A percentile compares a stretch with the other conserved stretches of the same genome.
Conservation (phyloP, 768 basidiomycete genomes). For the Pleurotus cornucopiae region DNA sequence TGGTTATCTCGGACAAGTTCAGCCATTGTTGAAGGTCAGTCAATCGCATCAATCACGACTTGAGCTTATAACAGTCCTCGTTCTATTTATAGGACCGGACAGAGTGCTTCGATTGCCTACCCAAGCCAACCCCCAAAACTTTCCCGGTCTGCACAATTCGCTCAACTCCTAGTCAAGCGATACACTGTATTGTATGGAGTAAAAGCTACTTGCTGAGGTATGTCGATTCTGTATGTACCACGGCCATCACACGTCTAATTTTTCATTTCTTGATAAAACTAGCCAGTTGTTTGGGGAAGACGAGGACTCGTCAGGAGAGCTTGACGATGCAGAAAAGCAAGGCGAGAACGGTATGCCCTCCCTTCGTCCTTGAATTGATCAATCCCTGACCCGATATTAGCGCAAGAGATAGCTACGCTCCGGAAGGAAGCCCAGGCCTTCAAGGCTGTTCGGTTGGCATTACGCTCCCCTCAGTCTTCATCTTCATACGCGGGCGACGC, state of each 20-base stretch:
- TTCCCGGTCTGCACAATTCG: constrained; percentile 98
- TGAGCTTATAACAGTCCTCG: no score
- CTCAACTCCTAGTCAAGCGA: constrained; percentile 93
- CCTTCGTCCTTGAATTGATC: not conserved
- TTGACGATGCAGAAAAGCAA: constrained; percentile 88
- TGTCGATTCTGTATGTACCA: not conserved
- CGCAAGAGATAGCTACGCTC: constrained; percentile 84
- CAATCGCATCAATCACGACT: no score
- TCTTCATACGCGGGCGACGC: constrained; percentile 35
- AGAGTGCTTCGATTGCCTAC: constrained; percentile 96
- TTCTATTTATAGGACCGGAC: constrained; percentile 58
- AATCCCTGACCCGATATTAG: constrained; percentile 32
- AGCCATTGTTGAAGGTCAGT: constrained; percentile 80
- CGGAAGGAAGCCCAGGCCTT: constrained; percentile 90
- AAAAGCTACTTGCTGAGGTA: constrained; percentile 94
- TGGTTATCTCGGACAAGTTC: constrained; percentile 95
- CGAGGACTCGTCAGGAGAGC: constrained; percentile 72
- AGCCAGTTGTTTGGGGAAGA: constrained; percentile 96
- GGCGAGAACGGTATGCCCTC: constrained; percentile 80
- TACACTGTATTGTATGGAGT: constrained; percentile 99
- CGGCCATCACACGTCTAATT: no score
- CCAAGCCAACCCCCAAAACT: constrained; percentile 88
- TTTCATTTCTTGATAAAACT: not conserved
- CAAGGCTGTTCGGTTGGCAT: constrained; percentile 66
- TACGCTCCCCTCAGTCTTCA: constrained; percentile 40